Base-by-base conservation (phyloP, 257 asterid species). In the Echites panduratus region DNA sequence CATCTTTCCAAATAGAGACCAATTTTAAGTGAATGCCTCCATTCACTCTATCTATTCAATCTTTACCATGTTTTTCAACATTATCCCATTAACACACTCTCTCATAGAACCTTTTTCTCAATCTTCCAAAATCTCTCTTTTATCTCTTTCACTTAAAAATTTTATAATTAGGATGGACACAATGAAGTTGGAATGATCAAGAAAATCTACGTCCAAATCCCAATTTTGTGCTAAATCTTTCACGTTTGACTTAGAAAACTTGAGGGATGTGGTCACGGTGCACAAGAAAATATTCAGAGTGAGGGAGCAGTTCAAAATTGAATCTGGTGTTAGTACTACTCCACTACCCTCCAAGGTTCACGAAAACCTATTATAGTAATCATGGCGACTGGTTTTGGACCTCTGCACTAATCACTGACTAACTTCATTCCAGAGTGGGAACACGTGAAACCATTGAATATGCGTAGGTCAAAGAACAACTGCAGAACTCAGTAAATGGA, bases 391-490 rank as follows among this genome's bases (percentile, higher is more conserved):
- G 75, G 52, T 58, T 49, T 47, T 73, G 68, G 54, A 78, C 61
- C 45, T 73, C 54, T 70, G 77, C 43, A 58, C 40, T 62, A 40
- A 72, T 69, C 63, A 41, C 10, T 64, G n/a, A 49, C 47, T 49
- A 35, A 35, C 71, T 66, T 45, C 48, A 54, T 68, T 27, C 20
- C 43, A 68, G 69, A 7, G 13, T 70, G 57, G 17, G 45, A 63
- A 83, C 97, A 88, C 90, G 95, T 92, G 95, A 92, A 72, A 45
- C 27, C 87, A 89, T 84, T 90, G 20, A 88, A 82, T 85, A 68
- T 38, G 69, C 68, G 71, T 61, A 68, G 72, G 69, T 79, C 76
- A 75, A 82, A 65, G 41, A 7, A 70, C 74, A 57, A 76, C 45
- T 9, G 44, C 26, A 17, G 63, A 19, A 69, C 12, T 9, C 11